Evolutionary conservation across 2,329 filamentous ascomycete genomes (phyloP), one percentile per base, ranked within the genome.

Genomic region (Pseudophaeomoniella oleicola): DNA sequence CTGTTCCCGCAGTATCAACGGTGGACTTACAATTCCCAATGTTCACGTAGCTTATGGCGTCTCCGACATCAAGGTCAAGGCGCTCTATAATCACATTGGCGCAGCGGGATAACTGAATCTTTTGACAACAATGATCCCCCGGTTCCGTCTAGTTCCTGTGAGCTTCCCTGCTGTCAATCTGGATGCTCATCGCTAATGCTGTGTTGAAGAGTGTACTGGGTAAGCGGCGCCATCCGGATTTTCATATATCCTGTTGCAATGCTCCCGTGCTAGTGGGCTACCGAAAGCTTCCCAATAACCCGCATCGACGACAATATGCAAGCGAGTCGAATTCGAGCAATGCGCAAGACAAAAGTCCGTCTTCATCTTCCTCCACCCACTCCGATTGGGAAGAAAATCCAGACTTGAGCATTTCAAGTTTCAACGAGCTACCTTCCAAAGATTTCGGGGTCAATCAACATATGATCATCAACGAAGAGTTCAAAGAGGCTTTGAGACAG

Each of bases 391-490:
- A 90, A 50, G 75, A 83, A 38, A 74, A 82, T 45, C 73, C 77
- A 11, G 71, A 84, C 45, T 73, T 77, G 42, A 68, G 75, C 43
- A 81, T 87, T 48, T 74, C 74, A 34, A 71, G 75, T 42, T 88
- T 88, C 61, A 75, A 77, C 18, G 71, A 88, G 51, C 67, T 90
- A 15, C 83, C 83, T 2, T 78, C 81, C 46, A 71, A 72, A 42
- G 78, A 82, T 48, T 96, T 96, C 48, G 90, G 90, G 12, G 78
- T 87, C 48, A 98, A 98, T 49, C 90, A 98, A 58, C 83, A 96
- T 60, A 93, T 96, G 67, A 70, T 85, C 41, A 92, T 96, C 53
- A 92, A 96, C 54, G 78, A 85, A 53, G 87, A 96, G 55, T 90
- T 96, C 58, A 94, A 94, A 53, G 82, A 94, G 57, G 80, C 80